Evolutionary conservation across 2,329 filamentous ascomycete genomes (phyloP).

Genomic region (Zarea fungicola): DNA sequence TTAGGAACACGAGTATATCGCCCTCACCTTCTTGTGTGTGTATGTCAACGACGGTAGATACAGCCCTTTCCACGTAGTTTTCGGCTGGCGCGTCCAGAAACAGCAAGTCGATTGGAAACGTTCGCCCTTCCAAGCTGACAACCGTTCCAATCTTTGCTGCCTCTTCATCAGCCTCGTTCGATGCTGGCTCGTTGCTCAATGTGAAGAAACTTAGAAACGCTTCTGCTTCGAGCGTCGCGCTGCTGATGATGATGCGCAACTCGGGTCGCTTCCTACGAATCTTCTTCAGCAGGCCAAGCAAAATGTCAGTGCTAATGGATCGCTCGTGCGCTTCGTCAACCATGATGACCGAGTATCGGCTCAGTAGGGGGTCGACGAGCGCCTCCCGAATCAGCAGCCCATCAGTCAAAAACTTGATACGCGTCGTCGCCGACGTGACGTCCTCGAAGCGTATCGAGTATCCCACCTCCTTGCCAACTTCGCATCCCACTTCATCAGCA

Average conservation of each 20-base stretch:
- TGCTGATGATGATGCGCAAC: conserved; percentile 83
- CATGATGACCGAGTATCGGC: conserved; percentile 93
- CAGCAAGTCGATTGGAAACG: conserved; percentile 81
- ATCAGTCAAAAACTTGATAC: conserved; percentile 94
- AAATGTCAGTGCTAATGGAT: conserved; percentile 84
- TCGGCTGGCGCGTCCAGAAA: conserved; percentile 74
- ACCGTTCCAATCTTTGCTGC: conserved; percentile 43
- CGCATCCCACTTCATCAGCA: conserved; percentile 81
- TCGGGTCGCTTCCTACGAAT: conserved; percentile 76
- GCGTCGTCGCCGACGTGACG: conserved; percentile 75
- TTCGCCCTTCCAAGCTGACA: conserved; percentile 79
- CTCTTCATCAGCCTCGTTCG: conserved; percentile 24
- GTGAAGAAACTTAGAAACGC: conserved; percentile 77
- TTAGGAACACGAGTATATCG: conserved; percentile 87
- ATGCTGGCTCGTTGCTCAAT: conserved; percentile 28
- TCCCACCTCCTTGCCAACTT: conserved; percentile 83
- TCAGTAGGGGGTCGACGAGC: conserved; percentile 84
- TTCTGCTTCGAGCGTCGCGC: conserved; percentile 87
- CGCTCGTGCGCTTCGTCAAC: conserved; percentile 95
- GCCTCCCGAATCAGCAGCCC: conserved; percentile 87
- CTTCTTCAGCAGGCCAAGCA: conserved; percentile 92
- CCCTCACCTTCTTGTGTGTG: conserved; percentile 75
- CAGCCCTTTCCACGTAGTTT: conserved; percentile 78
- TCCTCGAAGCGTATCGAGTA: conserved; percentile 94
- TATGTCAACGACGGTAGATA: conserved; percentile 82